Evolutionary conservation across 768 basidiomycete genomes (phyloP).

Genomic region (Russula sp.): DNA sequence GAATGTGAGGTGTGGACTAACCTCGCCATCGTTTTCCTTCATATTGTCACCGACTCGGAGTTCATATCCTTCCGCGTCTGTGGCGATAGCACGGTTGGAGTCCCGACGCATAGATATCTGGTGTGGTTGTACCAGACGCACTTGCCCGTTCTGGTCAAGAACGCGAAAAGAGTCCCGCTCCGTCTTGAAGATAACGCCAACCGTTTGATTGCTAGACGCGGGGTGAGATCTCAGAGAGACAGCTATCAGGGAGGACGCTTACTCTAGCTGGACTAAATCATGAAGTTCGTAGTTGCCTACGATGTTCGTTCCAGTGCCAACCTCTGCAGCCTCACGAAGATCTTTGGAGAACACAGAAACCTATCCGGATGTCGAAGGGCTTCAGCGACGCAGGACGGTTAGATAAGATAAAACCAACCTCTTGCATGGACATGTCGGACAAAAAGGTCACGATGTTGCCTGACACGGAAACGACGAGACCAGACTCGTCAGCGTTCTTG

Average conservation of each 20-base stretch:
- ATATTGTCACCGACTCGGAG: conserved; percentile 86
- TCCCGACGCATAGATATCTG: conserved; percentile 92
- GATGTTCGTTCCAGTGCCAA: conserved; percentile 85
- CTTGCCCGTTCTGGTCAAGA: conserved; percentile 89
- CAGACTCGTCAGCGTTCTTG: conserved; percentile 91
- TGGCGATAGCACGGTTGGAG: conserved; percentile 78
- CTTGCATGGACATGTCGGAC: conserved; percentile 96
- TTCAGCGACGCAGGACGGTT: background rate
- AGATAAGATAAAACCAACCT: conserved; percentile 59
- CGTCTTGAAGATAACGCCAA: conserved; percentile 96
- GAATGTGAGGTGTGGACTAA: conserved; percentile 37
- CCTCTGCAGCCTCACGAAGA: conserved; percentile 94
- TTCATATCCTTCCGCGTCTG: conserved; percentile 85
- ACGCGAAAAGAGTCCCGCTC: conserved; percentile 96
- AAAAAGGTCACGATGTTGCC: conserved; percentile 93
- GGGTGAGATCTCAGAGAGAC: background rate
- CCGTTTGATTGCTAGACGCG: conserved; percentile 73
- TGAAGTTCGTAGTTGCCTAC: conserved; percentile 95
- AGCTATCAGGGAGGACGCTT: conserved; percentile 39
- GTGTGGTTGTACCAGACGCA: conserved; percentile 85
- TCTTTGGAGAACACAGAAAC: conserved; percentile 98
- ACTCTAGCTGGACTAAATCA: conserved; percentile 97
- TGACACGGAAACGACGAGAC: conserved; percentile 87
- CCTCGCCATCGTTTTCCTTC: conserved; percentile 88
- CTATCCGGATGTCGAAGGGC: conserved; percentile 41